These are phyloP conservation scores for Leptographium radiaticola DNA, from an alignment of 2,329 filamentous ascomycete genomes.

Conservation along the genomic window DNA sequence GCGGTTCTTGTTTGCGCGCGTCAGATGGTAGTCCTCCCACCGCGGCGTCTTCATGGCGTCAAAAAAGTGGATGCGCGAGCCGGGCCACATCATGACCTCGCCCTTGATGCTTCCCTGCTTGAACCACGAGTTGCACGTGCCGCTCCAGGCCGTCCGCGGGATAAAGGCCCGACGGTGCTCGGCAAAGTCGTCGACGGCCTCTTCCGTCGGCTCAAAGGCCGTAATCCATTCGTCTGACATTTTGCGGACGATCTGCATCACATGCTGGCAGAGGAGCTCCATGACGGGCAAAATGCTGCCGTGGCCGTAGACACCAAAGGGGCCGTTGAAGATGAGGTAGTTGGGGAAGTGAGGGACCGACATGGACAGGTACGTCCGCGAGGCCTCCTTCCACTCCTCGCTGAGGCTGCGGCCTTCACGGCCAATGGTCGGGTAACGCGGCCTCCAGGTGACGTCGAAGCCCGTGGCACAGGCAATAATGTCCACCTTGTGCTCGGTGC, in stretches of 20 bases:
- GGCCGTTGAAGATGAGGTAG: conserved; percentile 41
- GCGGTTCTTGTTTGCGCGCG: conserved; percentile 23
- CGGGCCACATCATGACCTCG: conserved; percentile 34
- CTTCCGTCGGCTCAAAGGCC: conserved; percentile 27
- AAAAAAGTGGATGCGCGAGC: conserved; percentile 35
- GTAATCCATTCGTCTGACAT: conserved; percentile 3
- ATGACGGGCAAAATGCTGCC: conserved; percentile 35
- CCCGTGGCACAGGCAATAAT: conserved; percentile 43
- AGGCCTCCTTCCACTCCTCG: conserved; percentile 29
- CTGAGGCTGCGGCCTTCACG: conserved; percentile 30
- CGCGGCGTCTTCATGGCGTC: conserved; percentile 34
- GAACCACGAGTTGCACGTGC: conserved; percentile 36
- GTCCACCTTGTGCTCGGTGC: conserved; percentile 35
- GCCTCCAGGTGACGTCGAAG: conserved; percentile 38
- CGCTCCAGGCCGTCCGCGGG: conserved; percentile 36
- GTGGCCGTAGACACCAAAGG: conserved; percentile 34
- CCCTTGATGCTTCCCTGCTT: conserved; percentile 30
- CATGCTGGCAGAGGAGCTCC: conserved; percentile 33
- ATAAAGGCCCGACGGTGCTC: conserved; percentile 34
- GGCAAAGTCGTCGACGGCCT: conserved; percentile 34
- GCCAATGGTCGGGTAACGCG: conserved; percentile 35
- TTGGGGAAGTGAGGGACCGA: conserved; percentile 36
- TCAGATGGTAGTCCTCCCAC: conserved; percentile 34
- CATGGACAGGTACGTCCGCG: conserved; percentile 36
- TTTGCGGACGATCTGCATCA: conserved; percentile 30